phyloP scores from a whole-genome alignment of 352 stramenopile species.

The Pythium rishiriense region DNA sequence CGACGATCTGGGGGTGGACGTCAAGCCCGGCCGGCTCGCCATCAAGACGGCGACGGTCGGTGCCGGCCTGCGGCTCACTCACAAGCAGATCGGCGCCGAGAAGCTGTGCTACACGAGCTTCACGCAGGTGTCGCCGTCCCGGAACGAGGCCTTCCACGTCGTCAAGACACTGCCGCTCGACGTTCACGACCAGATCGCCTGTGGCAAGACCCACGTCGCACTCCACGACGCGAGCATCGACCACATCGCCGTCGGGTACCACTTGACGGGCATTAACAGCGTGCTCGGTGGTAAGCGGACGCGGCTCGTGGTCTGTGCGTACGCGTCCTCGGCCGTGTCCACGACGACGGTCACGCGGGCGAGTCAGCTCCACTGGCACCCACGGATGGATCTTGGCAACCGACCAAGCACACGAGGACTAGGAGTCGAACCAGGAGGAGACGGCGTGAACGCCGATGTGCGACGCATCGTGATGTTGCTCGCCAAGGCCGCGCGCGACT shows the following conservation, averaged over 20 bases:
- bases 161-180: conserved; percentile 60
- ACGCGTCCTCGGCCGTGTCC: conserved; percentile 24
- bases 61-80: conserved; percentile 31
- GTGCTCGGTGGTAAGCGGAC: conserved; percentile 50
- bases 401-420: too few species aligned
- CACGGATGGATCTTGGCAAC: conserved; percentile 7
- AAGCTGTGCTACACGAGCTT: conserved; percentile 64
- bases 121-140: conserved; percentile 38
- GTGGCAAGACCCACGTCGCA: conserved; percentile 26
- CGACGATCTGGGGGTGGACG: conserved; percentile 26
- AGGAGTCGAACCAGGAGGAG: too few species aligned
- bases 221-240: conserved; percentile 39
- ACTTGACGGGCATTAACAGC: conserved; percentile 51
- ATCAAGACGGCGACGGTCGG: conserved; percentile 55
- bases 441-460: conserved; percentile 11
- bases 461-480: conserved; percentile 41
- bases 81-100: conserved; percentile 41
- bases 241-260: conserved; percentile 65
- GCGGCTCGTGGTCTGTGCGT: conserved; percentile 59
- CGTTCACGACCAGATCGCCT: conserved; percentile 42
- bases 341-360: not conserved
- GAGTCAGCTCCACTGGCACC: conserved; percentile 22
- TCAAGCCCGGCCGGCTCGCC: conserved; percentile 26
- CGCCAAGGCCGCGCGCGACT: conserved; percentile 45
- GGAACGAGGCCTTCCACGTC: conserved; percentile 61